Evolutionary conservation across 352 stramenopile species (phyloP), one percentile per base, ranked within the genome.

Genomic region (Pythium folliculosum): DNA sequence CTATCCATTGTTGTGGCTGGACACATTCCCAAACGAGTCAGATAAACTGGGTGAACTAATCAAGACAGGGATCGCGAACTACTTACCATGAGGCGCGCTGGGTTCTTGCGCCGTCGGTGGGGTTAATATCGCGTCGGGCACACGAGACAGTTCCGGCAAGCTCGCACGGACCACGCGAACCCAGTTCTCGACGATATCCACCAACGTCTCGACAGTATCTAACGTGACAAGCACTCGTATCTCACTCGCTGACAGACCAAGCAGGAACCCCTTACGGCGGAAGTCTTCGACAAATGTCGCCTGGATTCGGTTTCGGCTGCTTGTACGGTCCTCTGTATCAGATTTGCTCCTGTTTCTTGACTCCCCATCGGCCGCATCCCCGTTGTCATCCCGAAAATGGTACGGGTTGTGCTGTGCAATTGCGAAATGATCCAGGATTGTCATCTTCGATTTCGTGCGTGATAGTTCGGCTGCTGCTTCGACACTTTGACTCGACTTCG

Each of bases 331-430:
- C 13, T 27, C 38, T 27, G 22, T 25, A 16, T 21, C 21, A 21
- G 54, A 5, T 32, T 55, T 47, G 27, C 3, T 71, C 38, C 16
- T 82, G 63, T 9, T 54, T 52, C 47, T 14, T 19, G 25, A n/a
- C 17, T 40, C 30, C 8, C 10, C 77, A 72, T 19, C 40, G 19
- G 30, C 25, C 38, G 19, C 16, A 43, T 54, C 13, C 8, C 70
- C 63, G 10, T 89, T 79, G 0, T 78, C 80, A 52, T 92, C 82
- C 8, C 82, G 75, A 60, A 77, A 93, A 38, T 69, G 80, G 58
- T 86, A 93, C n/a, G 84, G 84, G 68, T 93, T 91, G 54, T 90
- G 72, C 37, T 91, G 76, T 23, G 70, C 63, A 65, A 93, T 93
- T 9, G 77, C 67, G 25, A 93, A 93, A 63, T 86, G 82, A 16